These are phyloP conservation scores for Letharia columbiana DNA, from an alignment of 495 filamentous ascomycete species.

Conservation along the genomic window DNA sequence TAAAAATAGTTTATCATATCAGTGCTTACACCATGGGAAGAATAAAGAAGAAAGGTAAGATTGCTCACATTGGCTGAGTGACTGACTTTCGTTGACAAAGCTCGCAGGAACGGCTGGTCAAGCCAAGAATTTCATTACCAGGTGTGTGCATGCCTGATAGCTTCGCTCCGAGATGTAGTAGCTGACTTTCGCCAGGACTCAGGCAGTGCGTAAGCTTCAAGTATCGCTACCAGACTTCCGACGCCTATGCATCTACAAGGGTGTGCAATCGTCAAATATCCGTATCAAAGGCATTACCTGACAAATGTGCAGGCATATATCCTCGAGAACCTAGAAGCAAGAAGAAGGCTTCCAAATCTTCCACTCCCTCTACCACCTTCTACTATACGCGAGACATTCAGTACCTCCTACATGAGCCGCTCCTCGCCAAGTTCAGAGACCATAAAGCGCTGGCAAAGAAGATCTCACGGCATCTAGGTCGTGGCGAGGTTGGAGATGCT, in stretches of 20 bases:
- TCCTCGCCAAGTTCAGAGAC: constrained; percentile 92
- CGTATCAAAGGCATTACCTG: background rate
- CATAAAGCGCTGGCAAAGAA: constrained; percentile 96
- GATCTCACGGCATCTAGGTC: constrained; percentile 80
- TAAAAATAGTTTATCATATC: too few relatives aligned
- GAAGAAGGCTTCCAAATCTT: constrained; percentile 90
- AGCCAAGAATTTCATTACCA: constrained; percentile 92
- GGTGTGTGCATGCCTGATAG: constrained; percentile 4
- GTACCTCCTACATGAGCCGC: constrained; percentile 91
- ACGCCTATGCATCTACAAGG: constrained; percentile 97
- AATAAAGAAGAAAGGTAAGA: constrained; percentile 61
- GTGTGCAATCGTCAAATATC: constrained; percentile 29
- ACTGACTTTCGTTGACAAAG: background rate
- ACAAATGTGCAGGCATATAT: constrained; percentile 61
- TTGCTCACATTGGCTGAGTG: background rate
- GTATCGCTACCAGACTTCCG: constrained; percentile 95
- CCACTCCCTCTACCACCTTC: constrained; percentile 86
- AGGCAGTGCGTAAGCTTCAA: constrained; percentile 94
- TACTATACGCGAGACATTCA: constrained; percentile 99
- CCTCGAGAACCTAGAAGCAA: constrained; percentile 91
- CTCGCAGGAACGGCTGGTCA: constrained; percentile 68
- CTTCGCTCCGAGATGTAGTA: background rate
- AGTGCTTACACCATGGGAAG: constrained; percentile 50
- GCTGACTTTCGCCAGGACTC: constrained; percentile 52
- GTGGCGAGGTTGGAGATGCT: constrained; percentile 84